Base-by-base conservation (phyloP, 2,329 filamentous ascomycete species). In the Fusarium burgessii region DNA sequence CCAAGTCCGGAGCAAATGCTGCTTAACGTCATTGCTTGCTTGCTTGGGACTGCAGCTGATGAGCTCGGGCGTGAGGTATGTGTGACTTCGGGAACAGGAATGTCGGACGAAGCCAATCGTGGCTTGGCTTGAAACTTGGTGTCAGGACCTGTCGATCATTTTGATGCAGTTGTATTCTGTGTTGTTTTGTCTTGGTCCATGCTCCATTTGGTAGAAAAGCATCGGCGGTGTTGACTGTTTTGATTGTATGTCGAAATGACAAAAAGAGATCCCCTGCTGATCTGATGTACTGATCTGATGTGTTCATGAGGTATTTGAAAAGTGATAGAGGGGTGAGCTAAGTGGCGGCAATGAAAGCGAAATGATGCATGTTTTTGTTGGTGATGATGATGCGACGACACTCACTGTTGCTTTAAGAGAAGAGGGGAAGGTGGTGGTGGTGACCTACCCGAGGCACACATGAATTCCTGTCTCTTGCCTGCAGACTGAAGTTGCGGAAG, bases 51-150 rank as follows among this genome's bases (percentile, higher is more conserved):
- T 38, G 35, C 43, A 50, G 54, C 45, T 70, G 62, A 67, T 71
- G 62, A 67, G 32, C 41, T 32, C n/a, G 45, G 54, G 40, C 52
- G 42, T 45, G 35, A 56, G 58, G 60, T 56, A 59, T 60, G 73
- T 74, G 61, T 62, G 57, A 75, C 74, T 62, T 63, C 62, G 64
- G 72, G 54, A 73, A 46, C 32, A 45, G 57, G 59, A 50, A 59
- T 38, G 64, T 68, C 51, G 58, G 55, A 70, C 61, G 65, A 56
- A 50, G 38, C 46, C 35, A 60, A 59, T 54, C 61, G 50, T 36
- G 49, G 46, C 54, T 35, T 62, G 57, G 57, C 63, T 47, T 36
- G 41, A 25, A 47, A 36, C 58, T 50, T 49, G 33, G 32, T 62
- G 46, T 29, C 42, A 59, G 45, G 61, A 66, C 49, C 51, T 63